phyloP scores from a whole-genome alignment of 129 eudicot species.

The Artemisia tridentata region DNA sequence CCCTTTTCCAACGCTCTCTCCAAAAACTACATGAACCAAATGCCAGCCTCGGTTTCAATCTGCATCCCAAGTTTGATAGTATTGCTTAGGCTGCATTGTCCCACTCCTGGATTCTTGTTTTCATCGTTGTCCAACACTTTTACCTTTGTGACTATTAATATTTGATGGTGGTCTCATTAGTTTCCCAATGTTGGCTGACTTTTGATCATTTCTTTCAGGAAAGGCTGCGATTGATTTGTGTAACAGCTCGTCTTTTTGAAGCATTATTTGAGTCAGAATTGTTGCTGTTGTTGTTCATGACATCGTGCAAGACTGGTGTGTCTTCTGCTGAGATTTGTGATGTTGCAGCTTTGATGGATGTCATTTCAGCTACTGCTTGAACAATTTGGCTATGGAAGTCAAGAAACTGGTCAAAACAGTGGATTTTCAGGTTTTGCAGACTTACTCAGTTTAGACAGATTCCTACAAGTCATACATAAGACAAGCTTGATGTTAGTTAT shows the following conservation, averaged over 20 bases:
- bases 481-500: constrained; percentile 11
- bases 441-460: constrained; percentile 72
- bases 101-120: constrained; percentile 60
- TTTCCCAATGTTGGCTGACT: constrained; percentile 47
- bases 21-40: constrained; percentile 91
- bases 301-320: constrained; percentile 43
- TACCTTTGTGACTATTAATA: constrained; percentile 31
- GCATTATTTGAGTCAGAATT: constrained; percentile 26
- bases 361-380: constrained; percentile 88
- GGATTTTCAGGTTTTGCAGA: constrained; percentile 73
- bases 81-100: constrained; percentile 42
- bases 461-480: constrained; percentile 38
- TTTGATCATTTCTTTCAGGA: constrained; percentile 65
- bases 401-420: constrained; percentile 77
- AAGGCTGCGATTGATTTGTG: constrained; percentile 62
- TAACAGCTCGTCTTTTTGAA: constrained; percentile 58
- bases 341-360: constrained; percentile 81
- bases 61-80: constrained; percentile 79
- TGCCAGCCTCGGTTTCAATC: constrained; percentile 84
- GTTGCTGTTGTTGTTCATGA: constrained; percentile 31
- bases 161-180: constrained; percentile 51
- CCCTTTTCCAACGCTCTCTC: constrained; percentile 85
- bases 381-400: constrained; percentile 83
- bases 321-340: constrained; percentile 40
- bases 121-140: constrained; percentile 58